Base-by-base conservation (phyloP, 1,284 basidiomycete genomes). In the Porphyrellus sp. region DNA sequence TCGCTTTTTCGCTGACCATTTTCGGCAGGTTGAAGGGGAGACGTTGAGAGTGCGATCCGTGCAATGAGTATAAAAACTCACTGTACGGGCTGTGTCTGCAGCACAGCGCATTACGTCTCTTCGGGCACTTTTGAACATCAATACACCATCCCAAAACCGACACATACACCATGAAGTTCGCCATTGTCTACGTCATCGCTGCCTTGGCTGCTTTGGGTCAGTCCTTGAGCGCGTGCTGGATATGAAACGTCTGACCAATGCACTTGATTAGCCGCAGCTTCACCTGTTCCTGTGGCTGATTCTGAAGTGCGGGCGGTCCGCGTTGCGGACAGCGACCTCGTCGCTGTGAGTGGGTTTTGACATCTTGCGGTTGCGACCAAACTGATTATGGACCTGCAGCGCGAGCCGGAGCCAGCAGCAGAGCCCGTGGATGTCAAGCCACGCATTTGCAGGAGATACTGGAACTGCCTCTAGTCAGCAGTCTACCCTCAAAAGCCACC, bases 151-250 rank as follows among this genome's bases (percentile, higher is more conserved):
- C 63, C 12, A 54, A 70, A 63, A 55, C 31, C 53, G 49, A 49
- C 13, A 70, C 70, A 66, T 28, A 67, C 61, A 41, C 57, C 28
- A 49, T 34, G 15, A 68, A 69, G 40, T 60, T 62, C 46, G 53
- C 58, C 1, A 11, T 63, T 13, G 49, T 71, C 64, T 68, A 62
- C 55, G 52, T 70, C 53, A 57, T 71, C 15, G 66, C 64, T 31
- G 57, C 55, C 27, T 47, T 70, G 54, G 60, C 49, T 33, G 54
- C 63, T 24, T 46, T 63, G 27, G 57, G 69, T 68, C 31, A 46
- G 69, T 64, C 13, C 0, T 44, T 4, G 11, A 4, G 21, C 12
- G 2, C 20, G 7, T 34, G 1, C 11, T 46, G 12, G 1, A 38
- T 20, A 34, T 33, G 21, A 31, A 27, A 34, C 13, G 41, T 35